These are phyloP conservation scores for Pythium sp. DNA, from an alignment of 352 stramenopile genomes.

Conservation along the genomic window DNA sequence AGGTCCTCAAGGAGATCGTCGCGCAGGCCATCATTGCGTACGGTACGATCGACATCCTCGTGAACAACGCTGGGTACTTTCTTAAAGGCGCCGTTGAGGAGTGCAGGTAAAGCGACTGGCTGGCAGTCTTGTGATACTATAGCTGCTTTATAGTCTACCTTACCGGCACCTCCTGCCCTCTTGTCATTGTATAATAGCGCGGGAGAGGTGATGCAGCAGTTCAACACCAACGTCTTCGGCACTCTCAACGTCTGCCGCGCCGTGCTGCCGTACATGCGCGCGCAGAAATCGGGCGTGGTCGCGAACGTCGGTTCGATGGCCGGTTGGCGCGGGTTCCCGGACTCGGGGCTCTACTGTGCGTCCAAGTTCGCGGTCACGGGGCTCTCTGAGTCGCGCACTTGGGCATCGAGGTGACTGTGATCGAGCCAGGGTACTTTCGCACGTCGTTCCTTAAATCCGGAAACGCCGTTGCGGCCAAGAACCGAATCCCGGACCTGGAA, in stretches of 20 bases:
- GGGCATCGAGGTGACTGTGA: neutral
- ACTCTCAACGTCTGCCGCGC: conserved; percentile 28
- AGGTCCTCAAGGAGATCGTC: conserved; percentile 24
- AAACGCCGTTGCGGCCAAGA: conserved; percentile 22
- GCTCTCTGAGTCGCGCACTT: conserved; percentile 27
- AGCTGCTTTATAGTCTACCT: neutral
- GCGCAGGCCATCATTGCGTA: conserved; percentile 18
- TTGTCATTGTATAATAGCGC: neutral
- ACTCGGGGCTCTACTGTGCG: conserved; percentile 33
- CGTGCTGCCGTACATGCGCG: conserved; percentile 7
- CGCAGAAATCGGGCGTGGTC: conserved; percentile 28
- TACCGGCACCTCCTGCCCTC: neutral
- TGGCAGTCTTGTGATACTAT: neutral
- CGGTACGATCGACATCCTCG: conserved; percentile 39
- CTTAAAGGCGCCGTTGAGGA: conserved; percentile 38
- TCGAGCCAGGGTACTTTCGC: conserved; percentile 40
- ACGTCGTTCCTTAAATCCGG: conserved; percentile 27
- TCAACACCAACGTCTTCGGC: conserved; percentile 49
- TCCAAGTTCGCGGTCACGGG: conserved; percentile 44
- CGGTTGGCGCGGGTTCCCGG: conserved; percentile 26
- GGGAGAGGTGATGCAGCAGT: conserved; percentile 30
- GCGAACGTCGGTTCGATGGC: conserved; percentile 35
- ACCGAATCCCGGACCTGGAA: conserved; percentile 23
- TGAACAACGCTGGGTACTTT: conserved; percentile 47
- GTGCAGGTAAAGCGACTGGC: conserved; percentile 22